A percentile compares a stretch with the other conserved stretches of the same genome.
These are phyloP conservation scores for Candida pini DNA, from an alignment of 805 yeast species.

Conservation along the genomic window DNA sequence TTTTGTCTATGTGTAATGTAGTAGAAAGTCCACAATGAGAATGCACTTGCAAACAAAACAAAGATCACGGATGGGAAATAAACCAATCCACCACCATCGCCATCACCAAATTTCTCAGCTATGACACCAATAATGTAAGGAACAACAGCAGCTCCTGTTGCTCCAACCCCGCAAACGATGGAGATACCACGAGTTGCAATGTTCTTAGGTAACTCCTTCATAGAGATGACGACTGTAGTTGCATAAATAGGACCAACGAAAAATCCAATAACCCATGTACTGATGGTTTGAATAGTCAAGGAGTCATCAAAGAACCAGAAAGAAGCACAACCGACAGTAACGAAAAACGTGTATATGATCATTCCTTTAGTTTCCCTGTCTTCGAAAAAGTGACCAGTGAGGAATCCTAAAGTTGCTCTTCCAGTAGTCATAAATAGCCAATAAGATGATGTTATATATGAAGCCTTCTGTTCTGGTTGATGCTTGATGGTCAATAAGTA, in stretches of 20 bases:
- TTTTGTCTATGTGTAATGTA: slow-evolving; percentile 13
- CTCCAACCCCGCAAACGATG: slow-evolving; percentile 71
- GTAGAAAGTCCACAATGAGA: slow-evolving; percentile 24
- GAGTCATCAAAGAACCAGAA: slow-evolving; percentile 25
- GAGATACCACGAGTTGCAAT: slow-evolving; percentile 67
- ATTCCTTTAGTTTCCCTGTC: slow-evolving; percentile 38
- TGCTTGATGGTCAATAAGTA: slow-evolving; percentile 37
- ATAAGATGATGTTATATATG: slow-evolving; percentile 44
- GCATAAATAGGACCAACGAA: slow-evolving; percentile 58
- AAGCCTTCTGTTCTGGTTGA: slow-evolving; percentile 32
- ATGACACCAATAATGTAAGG: slow-evolving; percentile 60
- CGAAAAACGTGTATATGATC: slow-evolving; percentile 31
- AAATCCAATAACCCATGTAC: slow-evolving; percentile 39
- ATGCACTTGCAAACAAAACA: slow-evolving; percentile 18
- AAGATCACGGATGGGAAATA: slow-evolving; percentile 26
- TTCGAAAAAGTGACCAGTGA: slow-evolving; percentile 38
- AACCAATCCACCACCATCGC: slow-evolving; percentile 27
- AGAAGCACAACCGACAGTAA: slow-evolving; percentile 29
- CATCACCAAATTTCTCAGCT: slow-evolving; percentile 25
- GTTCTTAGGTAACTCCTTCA: slow-evolving; percentile 55
- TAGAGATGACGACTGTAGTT: slow-evolving; percentile 59
- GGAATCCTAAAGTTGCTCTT: slow-evolving; percentile 40
- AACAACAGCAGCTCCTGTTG: slow-evolving; percentile 73
- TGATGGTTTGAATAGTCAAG: slow-evolving; percentile 26
- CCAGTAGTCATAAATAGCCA: slow-evolving; percentile 50